Evolutionary conservation across 257 asterid genomes (phyloP).

Genomic region (Nicotiana sylvestris): DNA sequence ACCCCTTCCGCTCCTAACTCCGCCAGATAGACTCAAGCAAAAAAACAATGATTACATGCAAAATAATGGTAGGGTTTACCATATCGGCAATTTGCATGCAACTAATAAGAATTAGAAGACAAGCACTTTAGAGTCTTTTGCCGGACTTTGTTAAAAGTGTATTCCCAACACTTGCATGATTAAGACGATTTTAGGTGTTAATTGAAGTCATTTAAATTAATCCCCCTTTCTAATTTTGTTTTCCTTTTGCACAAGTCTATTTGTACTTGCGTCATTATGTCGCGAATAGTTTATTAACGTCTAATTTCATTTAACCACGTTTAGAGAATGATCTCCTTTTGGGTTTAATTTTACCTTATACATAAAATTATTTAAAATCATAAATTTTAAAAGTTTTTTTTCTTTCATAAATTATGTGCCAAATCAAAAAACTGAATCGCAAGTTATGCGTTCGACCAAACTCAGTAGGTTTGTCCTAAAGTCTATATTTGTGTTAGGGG

Average conservation of each 20-base stretch:
- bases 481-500: no score
- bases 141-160: conserved; percentile 5
- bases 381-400: no score
- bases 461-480: no score
- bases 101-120: conserved; percentile 24
- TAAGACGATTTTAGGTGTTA: neutral
- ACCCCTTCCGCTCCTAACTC: no score
- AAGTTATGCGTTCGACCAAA: no score
- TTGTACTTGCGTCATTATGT: neutral
- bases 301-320: neutral
- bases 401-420: no score
- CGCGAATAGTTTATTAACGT: neutral
- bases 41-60: neutral
- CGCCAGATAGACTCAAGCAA: no score
- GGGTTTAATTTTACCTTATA: neutral
- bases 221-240: neutral
- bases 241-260: neutral
- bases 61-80: conserved; percentile 18
- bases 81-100: conserved; percentile 26
- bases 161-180: conserved; percentile 12
- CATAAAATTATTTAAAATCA: no score
- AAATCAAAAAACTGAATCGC: no score
- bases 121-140: conserved; percentile 12
- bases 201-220: neutral
- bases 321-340: neutral